Conservation (phyloP, 139 green algal genomes). For the Bryopsis sp. region DNA sequence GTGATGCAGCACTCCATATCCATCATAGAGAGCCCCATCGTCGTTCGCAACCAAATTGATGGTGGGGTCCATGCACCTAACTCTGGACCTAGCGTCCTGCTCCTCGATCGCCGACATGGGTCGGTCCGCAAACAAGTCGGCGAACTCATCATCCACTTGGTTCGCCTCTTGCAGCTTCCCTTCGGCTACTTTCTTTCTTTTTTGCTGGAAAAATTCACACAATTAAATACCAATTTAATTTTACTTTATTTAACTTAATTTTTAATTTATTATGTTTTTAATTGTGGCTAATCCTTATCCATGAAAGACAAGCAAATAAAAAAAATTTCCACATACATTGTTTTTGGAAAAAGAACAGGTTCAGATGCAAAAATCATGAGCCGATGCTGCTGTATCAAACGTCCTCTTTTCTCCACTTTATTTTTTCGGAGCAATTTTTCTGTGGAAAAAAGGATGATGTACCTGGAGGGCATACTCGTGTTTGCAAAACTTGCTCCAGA, state of each 20-base stretch:
- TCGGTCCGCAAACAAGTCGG: conserved; percentile 1
- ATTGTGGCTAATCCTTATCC: too few species aligned
- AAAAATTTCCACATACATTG: too few species aligned
- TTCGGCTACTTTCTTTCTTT: neutral
- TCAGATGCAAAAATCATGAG: too few species aligned
- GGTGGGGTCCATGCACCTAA: neutral
- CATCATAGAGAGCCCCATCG: neutral
- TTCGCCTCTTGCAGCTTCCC: neutral
- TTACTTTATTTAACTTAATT: too few species aligned
- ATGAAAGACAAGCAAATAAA: too few species aligned
- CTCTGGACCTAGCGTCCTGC: neutral
- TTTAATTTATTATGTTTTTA: too few species aligned
- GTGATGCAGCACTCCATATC: conserved; percentile 12
- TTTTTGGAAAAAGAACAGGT: too few species aligned
- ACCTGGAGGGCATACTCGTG: conserved; percentile 15
- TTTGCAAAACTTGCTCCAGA: conserved; percentile 30
- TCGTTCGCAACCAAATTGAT: conserved; percentile 9
- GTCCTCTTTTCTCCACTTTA: too few species aligned
- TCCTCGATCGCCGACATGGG: neutral
- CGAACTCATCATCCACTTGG: conserved; percentile 13
- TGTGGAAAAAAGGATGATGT: neutral
- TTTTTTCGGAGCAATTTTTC: too few species aligned
- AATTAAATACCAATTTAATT: too few species aligned
- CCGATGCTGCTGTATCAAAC: too few species aligned
- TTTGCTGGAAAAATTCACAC: neutral